These are phyloP conservation scores for Hortaea werneckii DNA, from an alignment of 2,329 filamentous ascomycete species.

Conservation along the genomic window DNA sequence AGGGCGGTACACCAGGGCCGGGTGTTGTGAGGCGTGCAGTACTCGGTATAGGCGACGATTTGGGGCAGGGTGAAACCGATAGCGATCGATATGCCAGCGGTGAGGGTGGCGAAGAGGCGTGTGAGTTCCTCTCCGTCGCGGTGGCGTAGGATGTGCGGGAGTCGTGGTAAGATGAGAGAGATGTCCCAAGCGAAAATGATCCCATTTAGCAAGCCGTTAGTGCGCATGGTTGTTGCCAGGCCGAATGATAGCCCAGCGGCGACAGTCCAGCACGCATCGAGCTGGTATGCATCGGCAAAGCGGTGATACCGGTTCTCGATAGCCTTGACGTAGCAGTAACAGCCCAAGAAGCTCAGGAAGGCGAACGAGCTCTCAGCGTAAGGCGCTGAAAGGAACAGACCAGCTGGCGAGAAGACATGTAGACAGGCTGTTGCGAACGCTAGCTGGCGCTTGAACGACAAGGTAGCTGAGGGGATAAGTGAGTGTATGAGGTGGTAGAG, in stretches of 20 bases:
- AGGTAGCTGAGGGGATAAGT: conserved; percentile 37
- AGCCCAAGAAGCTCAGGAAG: conserved; percentile 63
- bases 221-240: conserved; percentile 62
- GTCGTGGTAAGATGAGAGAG: conserved; percentile 30
- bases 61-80: conserved; percentile 64
- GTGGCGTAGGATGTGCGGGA: conserved; percentile 28
- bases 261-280: conserved; percentile 17
- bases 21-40: conserved; percentile 41
- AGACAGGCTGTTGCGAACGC: conserved; percentile 61
- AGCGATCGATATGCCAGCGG: conserved; percentile 59
- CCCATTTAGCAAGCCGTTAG: conserved; percentile 79
- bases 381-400: conserved; percentile 78
- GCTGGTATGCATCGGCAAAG: conserved; percentile 1
- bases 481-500: conserved; percentile 57
- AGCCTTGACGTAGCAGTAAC: conserved; percentile 54
- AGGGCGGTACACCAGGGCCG: conserved; percentile 63
- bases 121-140: conserved; percentile 5
- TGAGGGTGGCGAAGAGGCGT: conserved; percentile 33
- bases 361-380: conserved; percentile 76
- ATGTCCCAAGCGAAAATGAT: conserved; percentile 60
- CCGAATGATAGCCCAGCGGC: conserved; percentile 46
- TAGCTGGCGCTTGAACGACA: conserved; percentile 30
- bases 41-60: conserved; percentile 60
- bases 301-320: conserved; percentile 5
- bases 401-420: conserved; percentile 78